Evolutionary conservation across 2,329 filamentous ascomycete genomes (phyloP).

Genomic region (Diaporthe humulicola): DNA sequence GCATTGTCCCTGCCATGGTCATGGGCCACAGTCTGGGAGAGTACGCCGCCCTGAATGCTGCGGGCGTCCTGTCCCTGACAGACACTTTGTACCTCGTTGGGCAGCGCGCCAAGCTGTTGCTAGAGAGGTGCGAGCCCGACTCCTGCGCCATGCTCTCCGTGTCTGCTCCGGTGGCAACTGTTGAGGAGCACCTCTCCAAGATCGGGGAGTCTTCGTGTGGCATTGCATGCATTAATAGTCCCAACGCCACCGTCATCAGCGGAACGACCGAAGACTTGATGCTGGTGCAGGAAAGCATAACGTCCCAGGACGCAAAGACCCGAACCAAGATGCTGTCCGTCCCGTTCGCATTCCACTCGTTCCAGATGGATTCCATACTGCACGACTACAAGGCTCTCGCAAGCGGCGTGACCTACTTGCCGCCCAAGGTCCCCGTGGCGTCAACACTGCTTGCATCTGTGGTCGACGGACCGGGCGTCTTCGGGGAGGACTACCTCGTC

Average conservation of each 20-base stretch:
- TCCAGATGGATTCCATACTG: conserved; percentile 61
- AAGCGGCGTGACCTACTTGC: conserved; percentile 48
- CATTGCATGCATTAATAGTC: conserved; percentile 78
- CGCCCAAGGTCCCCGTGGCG: conserved; percentile 68
- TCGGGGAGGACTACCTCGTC: conserved; percentile 68
- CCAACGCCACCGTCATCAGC: conserved; percentile 75
- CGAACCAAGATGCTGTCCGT: conserved; percentile 56
- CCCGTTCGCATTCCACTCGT: conserved; percentile 61
- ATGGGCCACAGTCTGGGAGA: conserved; percentile 74
- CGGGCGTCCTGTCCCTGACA: conserved; percentile 74
- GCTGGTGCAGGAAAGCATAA: conserved; percentile 42
- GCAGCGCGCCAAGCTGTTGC: conserved; percentile 70
- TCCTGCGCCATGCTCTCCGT: conserved; percentile 68
- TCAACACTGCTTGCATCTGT: conserved; percentile 73
- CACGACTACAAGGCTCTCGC: conserved; percentile 64
- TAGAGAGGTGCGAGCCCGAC: conserved; percentile 70
- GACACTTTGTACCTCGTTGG: conserved; percentile 78
- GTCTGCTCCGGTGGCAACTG: conserved; percentile 59
- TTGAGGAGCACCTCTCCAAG: conserved; percentile 61
- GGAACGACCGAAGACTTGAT: conserved; percentile 51
- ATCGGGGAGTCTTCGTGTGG: conserved; percentile 52
- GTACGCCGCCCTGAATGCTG: conserved; percentile 76
- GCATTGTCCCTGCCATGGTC: conserved; percentile 59
- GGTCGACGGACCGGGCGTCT: conserved; percentile 68
- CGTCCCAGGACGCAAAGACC: conserved; percentile 44